Percentiles rank a stretch among this genome's conserved stretches.
phyloP scores from a whole-genome alignment of 352 stramenopile genomes.

The Phytophthora cajani region DNA sequence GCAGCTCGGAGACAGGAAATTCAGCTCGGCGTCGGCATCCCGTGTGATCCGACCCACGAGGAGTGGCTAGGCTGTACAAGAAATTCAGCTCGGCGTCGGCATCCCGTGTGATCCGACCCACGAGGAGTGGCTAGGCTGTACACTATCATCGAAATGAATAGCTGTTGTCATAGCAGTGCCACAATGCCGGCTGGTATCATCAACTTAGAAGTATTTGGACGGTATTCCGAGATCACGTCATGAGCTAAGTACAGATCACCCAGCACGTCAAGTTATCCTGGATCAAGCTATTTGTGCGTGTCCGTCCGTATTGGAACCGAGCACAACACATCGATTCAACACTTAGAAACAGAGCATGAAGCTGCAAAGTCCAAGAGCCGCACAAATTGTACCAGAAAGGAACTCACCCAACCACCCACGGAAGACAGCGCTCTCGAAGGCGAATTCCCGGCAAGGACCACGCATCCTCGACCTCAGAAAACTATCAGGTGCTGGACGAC shows the following conservation, averaged over 20 bases:
- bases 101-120: constrained; percentile 22
- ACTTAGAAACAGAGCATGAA: background rate
- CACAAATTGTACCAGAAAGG: background rate
- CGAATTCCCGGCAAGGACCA: background rate
- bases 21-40: constrained; percentile 19
- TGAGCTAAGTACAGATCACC: background rate
- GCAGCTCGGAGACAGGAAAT: constrained; percentile 31
- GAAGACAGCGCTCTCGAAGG: background rate
- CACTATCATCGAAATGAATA: background rate
- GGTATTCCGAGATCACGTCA: background rate
- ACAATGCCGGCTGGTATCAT: background rate
- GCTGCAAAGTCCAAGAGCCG: background rate
- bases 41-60: constrained; percentile 31
- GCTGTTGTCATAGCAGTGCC: background rate
- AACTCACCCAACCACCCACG: background rate
- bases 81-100: constrained; percentile 31
- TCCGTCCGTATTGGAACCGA: too few relatives aligned
- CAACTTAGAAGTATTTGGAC: too few relatives aligned
- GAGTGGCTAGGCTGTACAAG: constrained; percentile 23
- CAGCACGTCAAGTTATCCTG: background rate
- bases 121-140: constrained; percentile 30
- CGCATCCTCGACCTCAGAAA: background rate
- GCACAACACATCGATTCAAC: background rate
- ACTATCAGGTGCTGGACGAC: background rate
- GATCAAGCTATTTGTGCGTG: background rate